Evolutionary conservation across 306 rosid genomes (phyloP).

Genomic region (Cucurbita ficifolia): DNA sequence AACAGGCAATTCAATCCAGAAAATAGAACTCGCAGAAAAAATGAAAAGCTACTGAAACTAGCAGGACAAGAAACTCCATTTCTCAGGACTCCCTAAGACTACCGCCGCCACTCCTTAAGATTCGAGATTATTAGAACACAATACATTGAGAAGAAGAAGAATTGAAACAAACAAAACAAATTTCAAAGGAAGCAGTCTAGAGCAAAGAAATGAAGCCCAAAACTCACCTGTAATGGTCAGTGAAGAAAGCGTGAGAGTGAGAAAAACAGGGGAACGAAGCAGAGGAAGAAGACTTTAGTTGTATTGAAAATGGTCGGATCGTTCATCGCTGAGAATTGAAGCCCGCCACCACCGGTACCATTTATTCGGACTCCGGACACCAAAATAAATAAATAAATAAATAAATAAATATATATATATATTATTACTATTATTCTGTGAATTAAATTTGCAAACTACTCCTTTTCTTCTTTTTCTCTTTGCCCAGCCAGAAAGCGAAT

Average conservation of each 20-base stretch:
- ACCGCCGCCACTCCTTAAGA: background rate
- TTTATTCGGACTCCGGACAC: conserved; percentile 11
- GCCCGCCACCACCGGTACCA: background rate
- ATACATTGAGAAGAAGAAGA: conserved; percentile 4
- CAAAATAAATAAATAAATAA: no score
- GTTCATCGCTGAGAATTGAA: conserved; percentile 8
- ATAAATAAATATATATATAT: no score
- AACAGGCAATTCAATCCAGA: background rate
- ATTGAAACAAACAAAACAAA: background rate
- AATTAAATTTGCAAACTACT: background rate
- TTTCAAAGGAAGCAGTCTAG: background rate
- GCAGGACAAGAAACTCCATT: conserved; percentile 3
- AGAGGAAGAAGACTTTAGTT: background rate
- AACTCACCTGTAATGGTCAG: conserved; percentile 20
- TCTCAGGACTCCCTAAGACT: background rate
- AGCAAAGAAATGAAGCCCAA: background rate
- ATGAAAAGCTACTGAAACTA: background rate
- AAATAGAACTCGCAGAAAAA: background rate
- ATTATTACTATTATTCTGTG: background rate
- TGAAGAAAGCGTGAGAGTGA: background rate
- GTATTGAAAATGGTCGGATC: background rate
- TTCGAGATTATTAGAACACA: background rate
- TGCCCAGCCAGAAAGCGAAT: background rate
- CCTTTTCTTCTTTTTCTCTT: background rate
- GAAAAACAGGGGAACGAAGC: background rate